Base-by-base conservation (phyloP, 345 rosid genomes). In the Kandelia obovata region DNA sequence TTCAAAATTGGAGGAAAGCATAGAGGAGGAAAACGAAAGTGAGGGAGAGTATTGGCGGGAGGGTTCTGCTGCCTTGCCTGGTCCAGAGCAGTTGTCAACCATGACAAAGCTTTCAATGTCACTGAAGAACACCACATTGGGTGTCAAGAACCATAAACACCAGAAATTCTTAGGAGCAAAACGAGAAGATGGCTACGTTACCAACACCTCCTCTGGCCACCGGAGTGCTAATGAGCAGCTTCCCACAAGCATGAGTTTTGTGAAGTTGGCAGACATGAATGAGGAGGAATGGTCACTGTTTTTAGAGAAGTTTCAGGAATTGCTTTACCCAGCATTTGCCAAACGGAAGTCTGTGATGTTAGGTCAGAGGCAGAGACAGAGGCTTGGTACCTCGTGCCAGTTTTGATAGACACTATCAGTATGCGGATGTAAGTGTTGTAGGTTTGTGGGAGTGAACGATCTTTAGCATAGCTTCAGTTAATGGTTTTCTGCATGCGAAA, bases 381-480 rank as follows among this genome's bases (percentile, higher is more conserved):
- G 98, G 89, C 96, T 96, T 5, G 98, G 99, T 51, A 92, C 97
- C 59, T 96, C 98, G 4, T 96, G 99, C 88, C 96, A 90, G 91
- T 92, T 96, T 96, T 92, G 97, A 92, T 19, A 61, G 46, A 52
- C n/a, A 31, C 51, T 11, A 53, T 39, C 23, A 51, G 57, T 30
- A 31, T 17, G 37, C 34, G 13, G 56, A 68, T 43, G 58, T 62
- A 70, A 72, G 52, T 69, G 60, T 20, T 68, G 53, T 63, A 47
- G 74, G 70, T n/a, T 74, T 71, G 79, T 53, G 71, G 79, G 66
- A 68, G 68, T 69, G 66, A 66, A 65, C 43, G 62, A 16, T 60
- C 30, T 65, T 56, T 80, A 76, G 78, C 70, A 20, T 67, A 67
- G 79, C 34, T 60, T 65, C 69, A 30, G 80, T 77, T 70, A 10